These are phyloP conservation scores for Pyrenochaeta sp. DNA, from an alignment of 2,329 filamentous ascomycete genomes.

Conservation along the genomic window DNA sequence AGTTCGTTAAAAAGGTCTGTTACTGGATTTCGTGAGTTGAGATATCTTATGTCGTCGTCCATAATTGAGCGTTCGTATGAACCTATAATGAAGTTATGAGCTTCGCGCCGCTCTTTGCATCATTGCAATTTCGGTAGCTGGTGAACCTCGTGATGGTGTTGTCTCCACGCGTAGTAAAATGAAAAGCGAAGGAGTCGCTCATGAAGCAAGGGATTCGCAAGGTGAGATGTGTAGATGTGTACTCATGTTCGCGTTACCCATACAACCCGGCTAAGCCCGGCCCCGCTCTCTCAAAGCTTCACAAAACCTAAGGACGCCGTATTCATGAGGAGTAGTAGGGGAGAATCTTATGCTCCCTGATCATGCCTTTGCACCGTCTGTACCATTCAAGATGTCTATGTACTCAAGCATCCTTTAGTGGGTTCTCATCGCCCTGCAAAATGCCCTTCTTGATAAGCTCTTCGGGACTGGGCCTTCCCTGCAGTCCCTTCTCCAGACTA, in stretches of 20 bases:
- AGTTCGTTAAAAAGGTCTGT: not conserved
- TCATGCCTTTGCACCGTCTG: not conserved
- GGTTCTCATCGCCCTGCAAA: constrained; percentile 59
- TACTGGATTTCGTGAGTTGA: not conserved
- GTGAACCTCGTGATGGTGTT: not conserved
- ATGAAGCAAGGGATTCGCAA: not conserved
- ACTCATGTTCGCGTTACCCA: constrained; percentile 5
- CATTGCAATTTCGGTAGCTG: not conserved
- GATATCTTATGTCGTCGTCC: constrained; percentile 2
- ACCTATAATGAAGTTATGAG: constrained; percentile 21
- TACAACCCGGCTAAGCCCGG: constrained; percentile 7
- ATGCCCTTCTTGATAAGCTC: constrained; percentile 82
- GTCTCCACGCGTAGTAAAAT: not conserved
- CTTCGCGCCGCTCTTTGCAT: constrained; percentile 25
- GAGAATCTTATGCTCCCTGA: not conserved
- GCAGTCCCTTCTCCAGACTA: constrained; percentile 85
- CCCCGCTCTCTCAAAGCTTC: not conserved
- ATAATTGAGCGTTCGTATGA: constrained; percentile 6
- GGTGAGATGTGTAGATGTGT: constrained; percentile 2
- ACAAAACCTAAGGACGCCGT: constrained; percentile 10
- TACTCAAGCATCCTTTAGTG: constrained; percentile 36
- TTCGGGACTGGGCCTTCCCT: constrained; percentile 78
- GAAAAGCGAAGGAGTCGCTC: not conserved
- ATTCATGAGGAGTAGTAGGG: constrained; percentile 1
- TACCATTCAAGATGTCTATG: not conserved